Conservation (phyloP, 352 stramenopile species). For the Globisporangium heterothallicum region DNA sequence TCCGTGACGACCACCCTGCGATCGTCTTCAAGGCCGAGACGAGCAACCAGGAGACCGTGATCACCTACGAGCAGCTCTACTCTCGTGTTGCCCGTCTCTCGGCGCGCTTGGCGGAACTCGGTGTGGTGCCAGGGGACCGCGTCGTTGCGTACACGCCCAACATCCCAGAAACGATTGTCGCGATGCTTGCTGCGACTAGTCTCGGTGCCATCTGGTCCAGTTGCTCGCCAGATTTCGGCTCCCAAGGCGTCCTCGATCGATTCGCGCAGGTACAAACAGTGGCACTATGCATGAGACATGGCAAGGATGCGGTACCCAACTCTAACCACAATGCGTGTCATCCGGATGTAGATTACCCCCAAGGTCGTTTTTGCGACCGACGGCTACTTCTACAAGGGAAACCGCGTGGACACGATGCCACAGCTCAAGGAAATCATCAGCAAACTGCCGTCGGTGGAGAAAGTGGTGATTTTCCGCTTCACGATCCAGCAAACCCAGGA, state of each 20-base stretch:
- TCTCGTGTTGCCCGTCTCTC: slow-evolving; percentile 43
- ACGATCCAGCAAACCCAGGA: slow-evolving; percentile 48
- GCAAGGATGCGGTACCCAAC: too few relatives aligned
- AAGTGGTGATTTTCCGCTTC: slow-evolving; percentile 62
- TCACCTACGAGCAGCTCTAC: slow-evolving; percentile 68
- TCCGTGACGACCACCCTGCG: slow-evolving; percentile 59
- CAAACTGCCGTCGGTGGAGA: slow-evolving; percentile 55
- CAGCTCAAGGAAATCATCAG: slow-evolving; percentile 56
- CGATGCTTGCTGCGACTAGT: slow-evolving; percentile 68
- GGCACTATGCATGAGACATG: too few relatives aligned
- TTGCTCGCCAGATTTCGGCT: slow-evolving; percentile 86
- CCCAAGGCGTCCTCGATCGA: slow-evolving; percentile 71
- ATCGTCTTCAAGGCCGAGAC: slow-evolving; percentile 77
- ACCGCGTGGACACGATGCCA: slow-evolving; percentile 53
- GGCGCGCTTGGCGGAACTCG: slow-evolving; percentile 34
- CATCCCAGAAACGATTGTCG: slow-evolving; percentile 63
- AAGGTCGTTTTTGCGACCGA: slow-evolving; percentile 74
- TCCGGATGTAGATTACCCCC: slow-evolving; percentile 61
- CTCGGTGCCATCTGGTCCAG: slow-evolving; percentile 70
- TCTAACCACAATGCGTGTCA: too few relatives aligned
- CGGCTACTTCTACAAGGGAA: slow-evolving; percentile 78
- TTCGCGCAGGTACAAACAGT: slow-evolving; percentile 71
- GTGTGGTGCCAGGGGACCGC: slow-evolving; percentile 48
- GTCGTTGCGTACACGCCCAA: slow-evolving; percentile 69
- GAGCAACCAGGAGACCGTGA: slow-evolving; percentile 43